These are phyloP conservation scores for Trichoderma semiorbis DNA, from an alignment of 2,329 filamentous ascomycete genomes.

Conservation along the genomic window DNA sequence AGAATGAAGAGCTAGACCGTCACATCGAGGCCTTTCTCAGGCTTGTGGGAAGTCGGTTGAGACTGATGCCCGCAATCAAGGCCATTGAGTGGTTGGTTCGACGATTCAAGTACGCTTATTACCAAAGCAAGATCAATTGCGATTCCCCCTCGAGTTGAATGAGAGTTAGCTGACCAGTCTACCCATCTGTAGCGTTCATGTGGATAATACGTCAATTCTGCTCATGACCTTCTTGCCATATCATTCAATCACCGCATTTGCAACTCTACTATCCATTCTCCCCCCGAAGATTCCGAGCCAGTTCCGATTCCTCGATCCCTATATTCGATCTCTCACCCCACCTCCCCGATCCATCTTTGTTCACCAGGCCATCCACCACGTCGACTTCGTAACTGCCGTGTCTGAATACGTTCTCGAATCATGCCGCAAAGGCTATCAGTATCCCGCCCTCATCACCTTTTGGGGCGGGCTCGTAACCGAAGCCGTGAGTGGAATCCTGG, in stretches of 20 bases:
- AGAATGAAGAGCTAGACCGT: slow-evolving; percentile 78
- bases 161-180: slow-evolving; percentile 9
- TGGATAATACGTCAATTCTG: slow-evolving; percentile 77
- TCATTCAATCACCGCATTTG: slow-evolving; percentile 80
- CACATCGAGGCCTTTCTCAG: slow-evolving; percentile 80
- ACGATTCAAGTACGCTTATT: slow-evolving; percentile 68
- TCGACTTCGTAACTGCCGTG: slow-evolving; percentile 69
- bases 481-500: slow-evolving; percentile 77
- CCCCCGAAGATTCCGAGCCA: slow-evolving; percentile 69
- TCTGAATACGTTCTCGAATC: slow-evolving; percentile 77
- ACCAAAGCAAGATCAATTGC: not conserved
- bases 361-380: slow-evolving; percentile 76
- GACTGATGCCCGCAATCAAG: slow-evolving; percentile 84
- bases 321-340: slow-evolving; percentile 70
- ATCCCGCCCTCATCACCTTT: slow-evolving; percentile 76
- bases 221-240: slow-evolving; percentile 90
- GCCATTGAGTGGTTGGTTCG: slow-evolving; percentile 92
- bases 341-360: slow-evolving; percentile 80
- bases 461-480: slow-evolving; percentile 90
- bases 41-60: slow-evolving; percentile 69
- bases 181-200: slow-evolving; percentile 67
- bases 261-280: slow-evolving; percentile 81
- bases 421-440: slow-evolving; percentile 67
- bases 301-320: slow-evolving; percentile 82
- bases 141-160: not conserved